phyloP scores from a whole-genome alignment of 306 rosid genomes.

The Cicer cuneatum region DNA sequence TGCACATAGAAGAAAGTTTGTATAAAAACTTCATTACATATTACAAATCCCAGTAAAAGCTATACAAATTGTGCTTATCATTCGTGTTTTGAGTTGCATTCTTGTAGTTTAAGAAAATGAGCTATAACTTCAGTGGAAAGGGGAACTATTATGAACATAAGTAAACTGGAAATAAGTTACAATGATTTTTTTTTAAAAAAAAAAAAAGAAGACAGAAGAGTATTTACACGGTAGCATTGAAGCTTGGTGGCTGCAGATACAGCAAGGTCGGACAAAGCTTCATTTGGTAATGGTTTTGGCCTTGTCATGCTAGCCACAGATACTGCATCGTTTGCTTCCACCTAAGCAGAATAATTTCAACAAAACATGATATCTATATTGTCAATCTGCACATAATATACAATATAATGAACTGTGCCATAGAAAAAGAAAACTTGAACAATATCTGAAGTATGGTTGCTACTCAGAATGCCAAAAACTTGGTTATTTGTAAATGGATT shows the following conservation, averaged over 20 bases:
- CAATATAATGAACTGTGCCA: conserved; percentile 14
- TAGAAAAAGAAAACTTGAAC: conserved; percentile 9
- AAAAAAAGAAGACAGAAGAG: conserved; percentile 8
- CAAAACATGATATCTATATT: conserved; percentile 23
- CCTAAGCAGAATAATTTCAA: conserved; percentile 55
- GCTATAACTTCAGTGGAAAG: conserved; percentile 11
- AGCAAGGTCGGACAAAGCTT: conserved; percentile 82
- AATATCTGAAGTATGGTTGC: conserved; percentile 1
- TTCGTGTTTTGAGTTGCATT: conserved; percentile 19
- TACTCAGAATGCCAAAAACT: conserved; percentile 8
- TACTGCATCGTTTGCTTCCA: conserved; percentile 91
- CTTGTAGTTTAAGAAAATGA: conserved; percentile 20
- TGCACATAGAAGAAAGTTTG: conserved; percentile 48
- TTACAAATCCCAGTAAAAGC: conserved; percentile 35
- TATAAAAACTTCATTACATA: conserved; percentile 37
- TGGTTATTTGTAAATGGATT: neutral
- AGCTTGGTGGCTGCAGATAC: conserved; percentile 90
- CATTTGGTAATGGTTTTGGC: conserved; percentile 81
- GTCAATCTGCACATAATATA: conserved; percentile 22
- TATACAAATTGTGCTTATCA: conserved; percentile 11
- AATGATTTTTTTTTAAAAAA: neutral
- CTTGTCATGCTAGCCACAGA: conserved; percentile 85
- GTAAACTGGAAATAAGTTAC: conserved; percentile 10
- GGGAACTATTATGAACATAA: conserved; percentile 16
- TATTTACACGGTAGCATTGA: conserved; percentile 78